phyloP scores from a whole-genome alignment of 2,329 filamentous ascomycete species.

The Leptographium galeiforme region DNA sequence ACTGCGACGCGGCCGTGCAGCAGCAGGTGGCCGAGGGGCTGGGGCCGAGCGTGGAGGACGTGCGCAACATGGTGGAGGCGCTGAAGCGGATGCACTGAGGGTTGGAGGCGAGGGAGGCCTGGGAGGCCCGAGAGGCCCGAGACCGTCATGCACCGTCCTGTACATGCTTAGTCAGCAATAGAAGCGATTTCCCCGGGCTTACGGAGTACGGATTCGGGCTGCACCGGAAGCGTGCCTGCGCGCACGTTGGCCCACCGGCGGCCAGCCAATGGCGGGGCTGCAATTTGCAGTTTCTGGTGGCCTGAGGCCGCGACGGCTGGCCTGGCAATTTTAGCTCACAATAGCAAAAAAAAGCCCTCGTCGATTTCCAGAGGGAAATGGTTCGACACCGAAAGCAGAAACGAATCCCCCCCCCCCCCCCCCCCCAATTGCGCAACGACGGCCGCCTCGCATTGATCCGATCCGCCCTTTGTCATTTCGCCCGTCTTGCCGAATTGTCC shows the following conservation, averaged over 20 bases:
- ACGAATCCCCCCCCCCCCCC: no score
- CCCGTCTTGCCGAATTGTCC: background rate
- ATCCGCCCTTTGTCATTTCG: no score
- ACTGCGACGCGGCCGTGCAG: constrained; percentile 48
- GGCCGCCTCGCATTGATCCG: constrained; percentile 13
- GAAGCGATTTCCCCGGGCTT: no score
- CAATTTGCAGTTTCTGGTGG: constrained; percentile 10
- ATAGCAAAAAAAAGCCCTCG: constrained; percentile 2
- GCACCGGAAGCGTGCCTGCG: constrained; percentile 8
- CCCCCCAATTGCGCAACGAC: constrained; percentile 13
- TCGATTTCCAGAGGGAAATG: background rate
- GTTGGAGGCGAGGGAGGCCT: no score
- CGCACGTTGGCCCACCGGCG: background rate
- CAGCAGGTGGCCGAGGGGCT: constrained; percentile 38
- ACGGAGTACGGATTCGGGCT: constrained; percentile 7
- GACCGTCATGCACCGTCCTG: no score
- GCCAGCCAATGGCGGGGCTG: constrained; percentile 7
- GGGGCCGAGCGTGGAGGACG: constrained; percentile 47
- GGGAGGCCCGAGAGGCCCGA: no score
- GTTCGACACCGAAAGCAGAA: background rate
- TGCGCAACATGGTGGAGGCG: constrained; percentile 49
- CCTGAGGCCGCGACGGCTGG: constrained; percentile 8
- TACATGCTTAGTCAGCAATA: no score
- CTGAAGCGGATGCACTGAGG: constrained; percentile 48
- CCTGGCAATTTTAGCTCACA: background rate